Conservation (phyloP, 2,329 filamentous ascomycete genomes). For the Colletotrichum australisinense region DNA sequence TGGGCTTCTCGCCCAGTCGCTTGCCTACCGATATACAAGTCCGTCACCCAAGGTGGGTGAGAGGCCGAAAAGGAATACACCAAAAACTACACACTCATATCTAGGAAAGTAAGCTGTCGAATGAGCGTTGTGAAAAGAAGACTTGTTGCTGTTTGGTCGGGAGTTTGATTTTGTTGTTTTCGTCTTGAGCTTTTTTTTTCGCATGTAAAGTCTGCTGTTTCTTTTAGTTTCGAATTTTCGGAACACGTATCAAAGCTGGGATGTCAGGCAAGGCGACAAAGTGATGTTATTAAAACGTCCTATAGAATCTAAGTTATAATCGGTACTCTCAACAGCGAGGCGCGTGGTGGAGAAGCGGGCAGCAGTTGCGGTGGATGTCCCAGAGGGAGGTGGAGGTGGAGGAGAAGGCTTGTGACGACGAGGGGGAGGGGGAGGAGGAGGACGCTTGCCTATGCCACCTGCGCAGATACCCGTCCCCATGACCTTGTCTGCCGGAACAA, state of each 20-base stretch:
- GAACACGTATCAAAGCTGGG: neutral
- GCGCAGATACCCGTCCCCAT: constrained; percentile 31
- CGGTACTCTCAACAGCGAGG: constrained; percentile 29
- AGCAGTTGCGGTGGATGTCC: neutral
- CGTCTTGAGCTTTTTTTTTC: neutral
- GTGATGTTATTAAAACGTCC: constrained; percentile 34
- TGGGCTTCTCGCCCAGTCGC: neutral
- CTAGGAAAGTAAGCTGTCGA: neutral
- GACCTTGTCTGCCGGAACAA: constrained; percentile 32
- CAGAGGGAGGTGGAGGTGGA: neutral
- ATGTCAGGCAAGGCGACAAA: constrained; percentile 18
- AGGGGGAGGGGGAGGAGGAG: constrained; percentile 21
- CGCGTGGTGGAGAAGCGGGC: constrained; percentile 8
- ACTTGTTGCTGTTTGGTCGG: neutral
- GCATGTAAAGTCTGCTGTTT: neutral
- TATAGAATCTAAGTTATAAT: constrained; percentile 32
- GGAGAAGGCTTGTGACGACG: constrained; percentile 13
- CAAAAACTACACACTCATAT: neutral
- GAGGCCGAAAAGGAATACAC: neutral
- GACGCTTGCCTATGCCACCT: constrained; percentile 31
- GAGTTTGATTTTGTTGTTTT: neutral
- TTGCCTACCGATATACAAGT: neutral
- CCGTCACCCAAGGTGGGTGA: neutral
- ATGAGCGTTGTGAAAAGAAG: neutral
- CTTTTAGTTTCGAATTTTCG: neutral